Percentiles rank a stretch among this genome's conserved stretches.
Conservation (phyloP, 1,284 basidiomycete species). For the Cerioporus squamosus region DNA sequence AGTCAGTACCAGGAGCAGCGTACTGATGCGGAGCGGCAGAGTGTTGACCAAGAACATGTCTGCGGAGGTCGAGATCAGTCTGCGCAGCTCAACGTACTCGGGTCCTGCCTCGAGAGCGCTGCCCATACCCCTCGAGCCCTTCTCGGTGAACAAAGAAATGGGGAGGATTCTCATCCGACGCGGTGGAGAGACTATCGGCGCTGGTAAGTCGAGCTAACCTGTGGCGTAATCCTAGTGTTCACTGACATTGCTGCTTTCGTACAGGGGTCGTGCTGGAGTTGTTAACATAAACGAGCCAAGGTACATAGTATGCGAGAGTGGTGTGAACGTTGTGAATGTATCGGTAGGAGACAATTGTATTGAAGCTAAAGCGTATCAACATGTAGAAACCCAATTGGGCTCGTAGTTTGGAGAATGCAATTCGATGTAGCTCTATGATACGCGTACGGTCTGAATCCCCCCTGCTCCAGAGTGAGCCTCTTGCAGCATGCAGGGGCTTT, state of each 20-base stretch:
- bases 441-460: too few species aligned
- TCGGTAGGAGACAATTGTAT: neutral
- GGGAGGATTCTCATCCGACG: constrained; percentile 88
- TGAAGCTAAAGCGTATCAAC: too few species aligned
- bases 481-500: too few species aligned
- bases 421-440: too few species aligned
- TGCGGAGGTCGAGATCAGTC: constrained; percentile 83
- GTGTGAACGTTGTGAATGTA: neutral
- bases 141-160: constrained; percentile 95
- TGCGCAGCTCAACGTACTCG: constrained; percentile 62
- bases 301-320: too few species aligned
- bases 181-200: constrained; percentile 93
- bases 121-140: constrained; percentile 86
- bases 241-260: neutral
- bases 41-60: constrained; percentile 85
- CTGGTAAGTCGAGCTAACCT: constrained; percentile 56
- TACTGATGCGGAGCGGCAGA: constrained; percentile 40
- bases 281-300: neutral
- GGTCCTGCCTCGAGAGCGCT: constrained; percentile 51
- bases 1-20: neutral
- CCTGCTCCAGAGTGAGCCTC: too few species aligned
- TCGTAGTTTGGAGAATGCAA: too few species aligned
- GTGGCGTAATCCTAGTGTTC: neutral
- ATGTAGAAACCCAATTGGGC: too few species aligned
- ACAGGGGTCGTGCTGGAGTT: constrained; percentile 24